These are phyloP conservation scores for Calonectria hawksworthii DNA, from an alignment of 2,329 filamentous ascomycete genomes.

Conservation along the genomic window DNA sequence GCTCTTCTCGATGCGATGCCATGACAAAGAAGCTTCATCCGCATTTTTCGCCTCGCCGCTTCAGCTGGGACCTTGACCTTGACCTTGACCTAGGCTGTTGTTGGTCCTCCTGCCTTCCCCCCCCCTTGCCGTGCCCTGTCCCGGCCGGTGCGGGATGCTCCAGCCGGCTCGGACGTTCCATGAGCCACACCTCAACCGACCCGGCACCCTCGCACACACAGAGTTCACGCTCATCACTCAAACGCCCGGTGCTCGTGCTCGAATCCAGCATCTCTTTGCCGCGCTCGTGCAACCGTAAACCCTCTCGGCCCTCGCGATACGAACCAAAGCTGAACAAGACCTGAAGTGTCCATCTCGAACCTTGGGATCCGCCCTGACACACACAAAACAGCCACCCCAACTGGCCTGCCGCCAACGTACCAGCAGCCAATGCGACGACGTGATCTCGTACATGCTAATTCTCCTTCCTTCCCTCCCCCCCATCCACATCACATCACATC, in stretches of 20 bases:
- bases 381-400: neutral
- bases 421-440: neutral
- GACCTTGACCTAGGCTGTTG: neutral
- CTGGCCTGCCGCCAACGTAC: neutral
- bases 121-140: neutral
- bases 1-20: neutral
- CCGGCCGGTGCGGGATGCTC: conserved; percentile 6
- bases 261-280: neutral
- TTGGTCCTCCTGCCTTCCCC: neutral
- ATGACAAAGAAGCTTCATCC: conserved; percentile 15
- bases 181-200: conserved; percentile 4
- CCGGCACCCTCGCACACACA: conserved; percentile 8
- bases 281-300: conserved; percentile 17
- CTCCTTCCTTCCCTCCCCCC: neutral
- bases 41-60: conserved; percentile 8
- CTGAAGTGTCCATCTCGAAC: conserved; percentile 3
- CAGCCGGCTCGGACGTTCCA: conserved; percentile 5
- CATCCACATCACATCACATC: neutral
- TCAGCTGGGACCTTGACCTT: conserved; percentile 4
- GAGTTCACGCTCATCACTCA: conserved; percentile 1
- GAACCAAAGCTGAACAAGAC: conserved; percentile 13
- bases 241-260: conserved; percentile 10
- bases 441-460: neutral
- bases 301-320: conserved; percentile 11
- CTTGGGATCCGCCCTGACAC: conserved; percentile 18